Base-by-base conservation (phyloP, 2,329 filamentous ascomycete genomes). In the Phoma herbarum region DNA sequence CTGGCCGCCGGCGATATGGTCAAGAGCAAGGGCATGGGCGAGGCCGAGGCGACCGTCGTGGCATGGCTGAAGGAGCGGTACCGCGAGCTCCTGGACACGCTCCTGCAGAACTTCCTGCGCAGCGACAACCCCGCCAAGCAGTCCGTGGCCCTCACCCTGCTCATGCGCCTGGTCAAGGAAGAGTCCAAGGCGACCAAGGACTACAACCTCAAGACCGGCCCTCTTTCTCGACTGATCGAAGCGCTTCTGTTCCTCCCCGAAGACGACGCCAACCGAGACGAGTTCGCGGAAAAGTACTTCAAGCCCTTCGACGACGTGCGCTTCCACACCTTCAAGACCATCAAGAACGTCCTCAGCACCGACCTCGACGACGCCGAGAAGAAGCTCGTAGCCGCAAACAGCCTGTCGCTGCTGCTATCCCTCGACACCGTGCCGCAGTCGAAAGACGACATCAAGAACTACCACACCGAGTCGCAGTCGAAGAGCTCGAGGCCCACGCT, bases 91-190 rank as follows among this genome's bases (percentile, higher is more conserved):
- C 87, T 90, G 71, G 77, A 80, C 26, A 77, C 84, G 3, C 78
- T 97, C 39, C 69, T 90, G 26, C 76, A 66, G 11, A 37, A 77
- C 3, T 83, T 91, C 63, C 80, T 97, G 44, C 78, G 79, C 42
- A 78, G 83, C 54, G 84, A 86, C 12, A 85, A 90, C 60, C 81
- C 85, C 4, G 79, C 87, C n/a, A 87, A 80, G 56, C 78, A 91
- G 62, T 83, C 85, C 42, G 91, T 90, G 16, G 89, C 87, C 11
- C 78, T 98, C 68, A 91, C 90, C 0, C 80, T 97, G 47, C 85
- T 88, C 56, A 96, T 97, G 93, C 88, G 90, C 54, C 78, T 96
- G 46, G 80, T 96, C 64, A 95, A 96, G 80, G 89, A 90, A 49
- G 92, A 96, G 73, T 74, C 74, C 16, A 71, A 72, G 61, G 63